A percentile compares a stretch with the other conserved stretches of the same genome.
phyloP scores from a whole-genome alignment of 2,329 filamentous ascomycete species.

The Pseudocercospora vitis region DNA sequence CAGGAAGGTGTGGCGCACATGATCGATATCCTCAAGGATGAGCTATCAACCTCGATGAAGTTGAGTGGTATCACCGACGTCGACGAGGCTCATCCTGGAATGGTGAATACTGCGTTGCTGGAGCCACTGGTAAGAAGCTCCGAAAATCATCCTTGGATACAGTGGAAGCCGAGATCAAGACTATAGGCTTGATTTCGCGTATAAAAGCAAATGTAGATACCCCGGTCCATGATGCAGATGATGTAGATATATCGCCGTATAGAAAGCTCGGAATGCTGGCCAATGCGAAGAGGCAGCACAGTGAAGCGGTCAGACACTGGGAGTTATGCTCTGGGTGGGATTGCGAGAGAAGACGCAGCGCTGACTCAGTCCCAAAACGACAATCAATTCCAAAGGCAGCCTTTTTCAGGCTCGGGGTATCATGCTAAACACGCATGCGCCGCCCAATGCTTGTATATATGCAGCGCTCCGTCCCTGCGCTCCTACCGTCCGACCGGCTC shows the following conservation, averaged over 20 bases:
- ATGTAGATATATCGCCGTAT: not conserved
- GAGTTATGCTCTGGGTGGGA: too few relatives aligned
- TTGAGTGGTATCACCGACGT: conserved; percentile 63
- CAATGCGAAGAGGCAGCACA: conserved; percentile 16
- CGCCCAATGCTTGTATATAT: not conserved
- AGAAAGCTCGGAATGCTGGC: not conserved
- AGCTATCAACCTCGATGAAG: conserved; percentile 65
- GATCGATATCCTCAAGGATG: conserved; percentile 50
- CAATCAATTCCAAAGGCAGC: not conserved
- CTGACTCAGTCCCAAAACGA: too few relatives aligned
- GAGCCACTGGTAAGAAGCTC: conserved; percentile 25
- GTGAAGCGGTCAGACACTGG: too few relatives aligned
- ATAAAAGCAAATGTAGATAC: not conserved
- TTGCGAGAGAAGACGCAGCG: too few relatives aligned
- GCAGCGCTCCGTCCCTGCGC: not conserved
- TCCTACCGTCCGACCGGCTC: conserved; percentile 10
- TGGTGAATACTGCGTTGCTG: conserved; percentile 49
- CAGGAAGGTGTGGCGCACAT: conserved; percentile 47
- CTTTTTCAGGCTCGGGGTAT: not conserved
- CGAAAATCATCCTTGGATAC: conserved; percentile 29
- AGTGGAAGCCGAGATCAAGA: conserved; percentile 25
- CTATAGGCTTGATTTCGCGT: conserved; percentile 12
- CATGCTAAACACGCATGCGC: not conserved
- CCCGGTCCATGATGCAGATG: not conserved
- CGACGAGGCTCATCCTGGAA: conserved; percentile 59